Evolutionary conservation across 2,329 filamentous ascomycete genomes (phyloP).

Genomic region (Microsporum audouinii): DNA sequence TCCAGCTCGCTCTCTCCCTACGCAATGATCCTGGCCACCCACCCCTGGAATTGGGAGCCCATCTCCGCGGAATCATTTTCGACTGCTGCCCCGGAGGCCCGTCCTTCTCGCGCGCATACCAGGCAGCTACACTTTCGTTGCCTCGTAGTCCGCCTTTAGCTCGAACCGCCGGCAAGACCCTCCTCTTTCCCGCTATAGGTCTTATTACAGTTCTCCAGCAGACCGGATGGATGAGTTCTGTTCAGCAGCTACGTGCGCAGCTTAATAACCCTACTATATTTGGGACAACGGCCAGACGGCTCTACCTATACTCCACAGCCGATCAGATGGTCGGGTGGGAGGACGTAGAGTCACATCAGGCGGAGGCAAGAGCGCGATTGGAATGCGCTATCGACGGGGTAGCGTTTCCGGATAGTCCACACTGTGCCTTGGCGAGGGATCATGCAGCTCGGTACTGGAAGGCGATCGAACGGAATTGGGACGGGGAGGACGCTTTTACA

Average conservation of each 20-base stretch:
- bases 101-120: neutral
- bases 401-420: neutral
- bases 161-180: neutral
- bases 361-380: neutral
- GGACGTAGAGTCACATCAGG: neutral
- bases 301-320: constrained; percentile 2
- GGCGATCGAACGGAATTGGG: too few species aligned
- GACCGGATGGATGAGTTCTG: neutral
- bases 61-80: neutral
- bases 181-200: neutral
- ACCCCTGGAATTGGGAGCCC: neutral
- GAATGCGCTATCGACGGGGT: neutral
- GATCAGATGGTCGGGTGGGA: neutral
- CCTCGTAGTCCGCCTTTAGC: neutral
- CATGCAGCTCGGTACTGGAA: neutral
- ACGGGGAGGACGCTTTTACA: too few species aligned
- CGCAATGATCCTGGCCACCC: neutral
- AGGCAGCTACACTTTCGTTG: neutral
- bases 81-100: neutral
- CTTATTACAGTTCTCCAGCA: neutral
- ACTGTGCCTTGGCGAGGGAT: neutral
- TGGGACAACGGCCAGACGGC: neutral
- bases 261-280: neutral
- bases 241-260: neutral
- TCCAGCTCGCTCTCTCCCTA: constrained; percentile 17